phyloP scores from a whole-genome alignment of 2,329 filamentous ascomycete genomes.

The Colletotrichum liriopes region DNA sequence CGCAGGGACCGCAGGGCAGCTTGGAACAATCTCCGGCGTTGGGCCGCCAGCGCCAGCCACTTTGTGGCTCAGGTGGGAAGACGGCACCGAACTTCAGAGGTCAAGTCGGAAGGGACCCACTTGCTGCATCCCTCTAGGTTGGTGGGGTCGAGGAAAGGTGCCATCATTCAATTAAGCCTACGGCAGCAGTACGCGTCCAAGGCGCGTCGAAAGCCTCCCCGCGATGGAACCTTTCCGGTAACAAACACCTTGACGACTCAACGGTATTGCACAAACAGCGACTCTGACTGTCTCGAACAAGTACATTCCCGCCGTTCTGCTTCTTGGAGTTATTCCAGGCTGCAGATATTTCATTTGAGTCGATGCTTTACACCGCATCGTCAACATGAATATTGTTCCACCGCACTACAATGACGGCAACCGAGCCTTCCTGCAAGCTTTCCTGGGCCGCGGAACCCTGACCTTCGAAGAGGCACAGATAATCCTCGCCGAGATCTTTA shows the following conservation, averaged over 20 bases:
- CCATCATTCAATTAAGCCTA: conserved; percentile 17
- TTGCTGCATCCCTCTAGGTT: background rate
- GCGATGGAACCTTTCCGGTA: background rate
- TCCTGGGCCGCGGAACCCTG: conserved; percentile 84
- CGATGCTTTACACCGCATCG: background rate
- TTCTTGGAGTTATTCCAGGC: background rate
- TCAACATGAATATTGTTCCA: conserved; percentile 44
- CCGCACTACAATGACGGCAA: conserved; percentile 74
- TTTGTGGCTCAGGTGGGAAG: conserved; percentile 2
- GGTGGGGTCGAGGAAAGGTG: conserved; percentile 9
- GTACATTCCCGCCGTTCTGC: background rate
- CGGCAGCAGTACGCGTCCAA: conserved; percentile 1
- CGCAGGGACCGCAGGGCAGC: background rate
- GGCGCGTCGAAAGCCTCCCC: conserved; percentile 3
- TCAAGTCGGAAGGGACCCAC: background rate
- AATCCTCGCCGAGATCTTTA: conserved; percentile 83
- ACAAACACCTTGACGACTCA: background rate
- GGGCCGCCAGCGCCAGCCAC: conserved; percentile 20
- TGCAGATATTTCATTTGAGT: background rate
- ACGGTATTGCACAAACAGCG: background rate
- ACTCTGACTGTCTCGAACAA: background rate
- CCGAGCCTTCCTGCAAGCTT: conserved; percentile 91
- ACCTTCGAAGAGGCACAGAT: conserved; percentile 81
- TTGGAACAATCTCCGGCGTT: conserved; percentile 3
- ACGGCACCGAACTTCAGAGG: background rate